Evolutionary conservation across 2,329 filamentous ascomycete genomes (phyloP), one percentile per base, ranked within the genome.

Genomic region (Xylaria sp.): DNA sequence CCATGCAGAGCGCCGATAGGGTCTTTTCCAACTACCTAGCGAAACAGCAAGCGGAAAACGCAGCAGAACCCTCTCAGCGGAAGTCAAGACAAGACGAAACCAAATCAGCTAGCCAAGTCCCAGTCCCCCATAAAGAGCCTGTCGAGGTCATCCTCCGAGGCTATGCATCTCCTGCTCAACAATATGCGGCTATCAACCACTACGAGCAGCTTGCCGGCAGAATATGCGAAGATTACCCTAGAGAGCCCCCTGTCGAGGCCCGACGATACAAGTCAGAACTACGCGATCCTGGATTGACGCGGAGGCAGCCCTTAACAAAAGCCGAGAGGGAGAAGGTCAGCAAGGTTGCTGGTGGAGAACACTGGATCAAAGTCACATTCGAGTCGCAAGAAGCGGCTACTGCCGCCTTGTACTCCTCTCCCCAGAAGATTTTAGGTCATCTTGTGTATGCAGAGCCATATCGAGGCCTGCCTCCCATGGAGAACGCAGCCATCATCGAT

Each of bases 211-310:
- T 97, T 50, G 95, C 93, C 6, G 94, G 94, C 29, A 83, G 89
- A 71, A 93, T 98, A 78, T 94, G 94, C 80, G 95, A 98, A 82
- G 94, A 98, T 81, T 98, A 98, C 80, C 90, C 94, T 9, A 90
- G 95, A 70, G 90, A 92, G 71, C 91, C 95, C n/a, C 92, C 93
- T 2, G 85, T 89, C 65, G 86, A 90, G 70, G 87, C 88, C 76
- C 85, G 87, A 66, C 86, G 91, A 66, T 95, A 92, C 83, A 92
- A 92, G 77, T 87, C 90, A 1, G 89, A 94, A 73, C 87, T 93
- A 69, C 87, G 91, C 71, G 91, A 93, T 74, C 88, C 92, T 60
- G 90, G 92, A 10, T 87, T 91, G 9, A 90, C 91, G 57, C 88
- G 90, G 66, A 86, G 88, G 60, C 83, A 84, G 48, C 87, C 87